These are phyloP conservation scores for Gynostemma pentaphyllum DNA, from an alignment of 306 rosid species.

Conservation along the genomic window DNA sequence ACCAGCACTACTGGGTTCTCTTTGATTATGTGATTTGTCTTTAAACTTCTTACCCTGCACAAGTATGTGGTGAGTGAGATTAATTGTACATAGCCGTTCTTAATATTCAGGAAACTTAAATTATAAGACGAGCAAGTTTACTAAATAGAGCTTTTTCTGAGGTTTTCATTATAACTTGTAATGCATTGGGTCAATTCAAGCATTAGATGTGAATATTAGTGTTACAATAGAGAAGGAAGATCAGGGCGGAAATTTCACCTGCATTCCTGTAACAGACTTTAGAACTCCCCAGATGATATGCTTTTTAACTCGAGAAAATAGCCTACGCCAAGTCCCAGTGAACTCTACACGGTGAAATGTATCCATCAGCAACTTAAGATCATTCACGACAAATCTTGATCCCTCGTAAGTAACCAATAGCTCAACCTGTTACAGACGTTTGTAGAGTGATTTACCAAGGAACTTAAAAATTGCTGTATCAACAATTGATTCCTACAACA, in stretches of 20 bases:
- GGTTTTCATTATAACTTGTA: not conserved
- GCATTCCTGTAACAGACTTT: constrained; percentile 99
- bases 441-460: constrained; percentile 9
- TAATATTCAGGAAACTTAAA: not conserved
- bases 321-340: constrained; percentile 95
- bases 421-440: constrained; percentile 53
- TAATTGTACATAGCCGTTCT: not conserved
- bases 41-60: constrained; percentile 88
- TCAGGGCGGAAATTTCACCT: constrained; percentile 31
- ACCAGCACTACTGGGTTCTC: constrained; percentile 39
- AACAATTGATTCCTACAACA: not conserved
- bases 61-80: constrained; percentile 9
- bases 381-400: constrained; percentile 88
- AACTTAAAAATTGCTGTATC: not conserved
- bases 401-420: constrained; percentile 86
- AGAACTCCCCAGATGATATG: constrained; percentile 99
- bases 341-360: constrained; percentile 84
- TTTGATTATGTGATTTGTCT: constrained; percentile 68
- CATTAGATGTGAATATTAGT: not conserved
- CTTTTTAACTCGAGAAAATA: constrained; percentile 92
- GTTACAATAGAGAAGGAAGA: not conserved
- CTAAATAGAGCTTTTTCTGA: not conserved
- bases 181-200: not conserved
- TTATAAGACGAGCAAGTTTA: no score
- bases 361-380: constrained; percentile 96